phyloP scores from a whole-genome alignment of 2,329 filamentous ascomycete species.

The Aureobasidium vineae region DNA sequence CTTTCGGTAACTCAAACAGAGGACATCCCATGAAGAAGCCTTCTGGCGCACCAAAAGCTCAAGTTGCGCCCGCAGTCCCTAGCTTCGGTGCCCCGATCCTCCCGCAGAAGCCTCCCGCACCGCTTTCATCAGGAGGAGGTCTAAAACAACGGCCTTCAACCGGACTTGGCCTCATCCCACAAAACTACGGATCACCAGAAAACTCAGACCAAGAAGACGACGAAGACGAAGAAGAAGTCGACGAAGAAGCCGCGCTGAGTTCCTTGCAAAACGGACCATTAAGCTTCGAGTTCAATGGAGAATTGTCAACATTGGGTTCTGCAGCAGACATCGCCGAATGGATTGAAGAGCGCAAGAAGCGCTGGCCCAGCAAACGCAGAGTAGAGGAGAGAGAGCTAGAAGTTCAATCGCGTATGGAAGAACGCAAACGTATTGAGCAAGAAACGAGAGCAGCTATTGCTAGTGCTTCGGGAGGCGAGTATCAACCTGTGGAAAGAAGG shows the following conservation, averaged over 20 bases:
- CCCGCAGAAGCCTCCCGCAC: slow-evolving; percentile 18
- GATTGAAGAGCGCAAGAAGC: slow-evolving; percentile 74
- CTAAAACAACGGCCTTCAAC: slow-evolving; percentile 69
- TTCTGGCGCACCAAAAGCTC: slow-evolving; percentile 18
- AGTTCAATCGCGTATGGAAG: slow-evolving; percentile 28
- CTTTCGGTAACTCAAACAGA: slow-evolving; percentile 11
- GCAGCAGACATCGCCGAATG: slow-evolving; percentile 72
- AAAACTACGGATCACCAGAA: slow-evolving; percentile 28
- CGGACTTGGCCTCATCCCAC: slow-evolving; percentile 67
- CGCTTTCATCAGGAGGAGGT: slow-evolving; percentile 28
- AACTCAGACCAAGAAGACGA: slow-evolving; percentile 33
- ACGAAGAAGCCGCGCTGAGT: slow-evolving; percentile 60
- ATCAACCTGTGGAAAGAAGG: slow-evolving; percentile 11
- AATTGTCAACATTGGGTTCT: slow-evolving; percentile 53
- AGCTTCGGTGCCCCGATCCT: slow-evolving; percentile 36
- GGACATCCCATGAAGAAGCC: slow-evolving; percentile 29
- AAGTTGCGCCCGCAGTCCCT: slow-evolving; percentile 36
- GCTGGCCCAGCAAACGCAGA: slow-evolving; percentile 75
- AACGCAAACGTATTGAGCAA: slow-evolving; percentile 35
- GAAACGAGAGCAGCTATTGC: slow-evolving; percentile 30
- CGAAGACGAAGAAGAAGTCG: slow-evolving; percentile 62
- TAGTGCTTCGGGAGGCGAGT: slow-evolving; percentile 19
- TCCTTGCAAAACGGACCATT: slow-evolving; percentile 32
- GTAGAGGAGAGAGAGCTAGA: slow-evolving; percentile 54
- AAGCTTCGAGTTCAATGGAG: slow-evolving; percentile 57